Percentiles rank a stretch among this genome's conserved stretches.
These are phyloP conservation scores for Penicillium sp. DNA, from an alignment of 2,329 filamentous ascomycete genomes.

Conservation along the genomic window DNA sequence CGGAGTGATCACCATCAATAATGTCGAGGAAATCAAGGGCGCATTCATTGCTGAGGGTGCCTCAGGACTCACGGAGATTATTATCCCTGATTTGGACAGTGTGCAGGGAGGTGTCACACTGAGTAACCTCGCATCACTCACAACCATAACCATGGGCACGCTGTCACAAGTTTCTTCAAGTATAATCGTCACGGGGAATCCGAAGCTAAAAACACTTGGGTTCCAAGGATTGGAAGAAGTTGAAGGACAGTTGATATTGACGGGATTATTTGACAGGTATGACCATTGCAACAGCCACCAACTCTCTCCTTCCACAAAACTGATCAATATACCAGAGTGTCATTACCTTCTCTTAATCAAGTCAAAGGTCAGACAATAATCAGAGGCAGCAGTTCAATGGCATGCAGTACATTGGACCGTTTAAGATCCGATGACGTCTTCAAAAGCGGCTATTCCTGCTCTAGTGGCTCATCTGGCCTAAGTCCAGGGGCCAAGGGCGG, in stretches of 20 bases:
- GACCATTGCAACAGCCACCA: neutral
- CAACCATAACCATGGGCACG: slow-evolving; percentile 16
- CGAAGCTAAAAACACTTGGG: slow-evolving; percentile 17
- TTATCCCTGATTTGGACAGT: slow-evolving; percentile 20
- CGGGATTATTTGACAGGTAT: slow-evolving; percentile 25
- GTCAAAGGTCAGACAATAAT: slow-evolving; percentile 25
- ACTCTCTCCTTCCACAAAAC: neutral
- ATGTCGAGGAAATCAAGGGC: slow-evolving; percentile 32
- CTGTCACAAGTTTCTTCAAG: slow-evolving; percentile 19
- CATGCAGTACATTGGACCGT: slow-evolving; percentile 21
- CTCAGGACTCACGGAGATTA: slow-evolving; percentile 16
- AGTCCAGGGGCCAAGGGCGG: slow-evolving; percentile 30
- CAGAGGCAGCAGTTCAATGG: slow-evolving; percentile 19
- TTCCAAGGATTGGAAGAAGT: slow-evolving; percentile 25
- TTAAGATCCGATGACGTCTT: slow-evolving; percentile 17
- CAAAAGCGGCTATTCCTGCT: slow-evolving; percentile 21
- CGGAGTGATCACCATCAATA: slow-evolving; percentile 42
- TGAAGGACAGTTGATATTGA: slow-evolving; percentile 21
- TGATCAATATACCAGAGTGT: slow-evolving; percentile 18
- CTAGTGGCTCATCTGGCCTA: slow-evolving; percentile 13
- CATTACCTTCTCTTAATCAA: slow-evolving; percentile 23
- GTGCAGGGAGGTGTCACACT: slow-evolving; percentile 22
- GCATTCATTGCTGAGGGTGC: slow-evolving; percentile 19
- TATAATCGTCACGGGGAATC: slow-evolving; percentile 23
- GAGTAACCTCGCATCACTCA: slow-evolving; percentile 19